Conservation (phyloP, 2,329 filamentous ascomycete species). For the Fusarium lateritium region DNA sequence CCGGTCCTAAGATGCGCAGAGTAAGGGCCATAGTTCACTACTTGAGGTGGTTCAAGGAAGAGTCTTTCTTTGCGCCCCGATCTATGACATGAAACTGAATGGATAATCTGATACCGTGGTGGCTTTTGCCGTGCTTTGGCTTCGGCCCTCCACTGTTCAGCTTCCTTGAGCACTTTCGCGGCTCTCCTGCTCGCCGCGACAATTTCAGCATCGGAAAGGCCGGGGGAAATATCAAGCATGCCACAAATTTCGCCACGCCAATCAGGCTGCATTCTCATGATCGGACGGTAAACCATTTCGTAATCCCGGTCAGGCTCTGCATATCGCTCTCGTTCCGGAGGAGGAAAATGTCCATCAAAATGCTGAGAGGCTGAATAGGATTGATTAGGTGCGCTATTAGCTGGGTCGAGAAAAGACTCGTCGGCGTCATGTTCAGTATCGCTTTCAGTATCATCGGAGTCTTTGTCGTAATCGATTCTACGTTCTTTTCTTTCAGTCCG, state of each 20-base stretch:
- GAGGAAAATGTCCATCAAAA: too few species aligned
- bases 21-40: background rate
- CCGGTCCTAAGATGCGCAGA: background rate
- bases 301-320: too few species aligned
- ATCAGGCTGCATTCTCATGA: too few species aligned
- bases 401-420: too few species aligned
- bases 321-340: too few species aligned
- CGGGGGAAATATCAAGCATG: background rate
- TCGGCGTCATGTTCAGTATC: too few species aligned
- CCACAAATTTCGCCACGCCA: background rate
- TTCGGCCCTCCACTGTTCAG: background rate
- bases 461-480: too few species aligned
- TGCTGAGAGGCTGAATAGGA: too few species aligned
- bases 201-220: background rate
- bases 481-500: too few species aligned
- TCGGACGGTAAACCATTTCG: too few species aligned
- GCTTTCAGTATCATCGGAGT: too few species aligned
- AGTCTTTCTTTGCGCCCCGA: background rate
- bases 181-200: background rate
- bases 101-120: background rate
- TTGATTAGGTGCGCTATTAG: too few species aligned
- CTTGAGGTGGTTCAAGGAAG: background rate
- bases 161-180: background rate
- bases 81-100: background rate
- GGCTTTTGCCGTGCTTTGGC: background rate